Conservation (phyloP, 2,329 filamentous ascomycete genomes). For the Nothomitra cinnamomea region DNA sequence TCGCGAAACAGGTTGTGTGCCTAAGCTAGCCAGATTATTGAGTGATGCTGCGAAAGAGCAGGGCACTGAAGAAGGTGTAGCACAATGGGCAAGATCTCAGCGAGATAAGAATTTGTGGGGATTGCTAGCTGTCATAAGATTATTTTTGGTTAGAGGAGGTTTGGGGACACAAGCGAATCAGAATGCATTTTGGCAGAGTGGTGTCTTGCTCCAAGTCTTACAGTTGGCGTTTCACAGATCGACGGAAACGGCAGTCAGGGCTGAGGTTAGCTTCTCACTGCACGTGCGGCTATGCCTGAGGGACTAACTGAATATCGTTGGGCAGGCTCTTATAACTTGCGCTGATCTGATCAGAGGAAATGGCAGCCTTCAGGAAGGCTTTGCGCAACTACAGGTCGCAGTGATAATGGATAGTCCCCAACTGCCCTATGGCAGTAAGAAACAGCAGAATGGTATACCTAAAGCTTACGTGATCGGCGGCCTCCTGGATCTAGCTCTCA, state of each 20-base stretch:
- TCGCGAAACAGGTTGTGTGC: conserved; percentile 71
- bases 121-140: conserved; percentile 35
- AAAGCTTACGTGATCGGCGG: conserved; percentile 87
- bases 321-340: conserved; percentile 61
- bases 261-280: conserved; percentile 41
- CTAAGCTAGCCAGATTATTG: conserved; percentile 53
- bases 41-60: conserved; percentile 38
- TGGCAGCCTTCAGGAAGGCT: conserved; percentile 62
- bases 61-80: conserved; percentile 41
- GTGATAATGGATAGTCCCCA: conserved; percentile 30
- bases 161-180: conserved; percentile 71
- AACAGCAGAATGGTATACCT: conserved; percentile 31
- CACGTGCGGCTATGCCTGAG: background rate
- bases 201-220: conserved; percentile 61
- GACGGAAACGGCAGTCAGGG: conserved; percentile 60
- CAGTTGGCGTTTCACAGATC: conserved; percentile 63
- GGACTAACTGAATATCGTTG: background rate
- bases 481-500: conserved; percentile 65
- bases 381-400: conserved; percentile 70
- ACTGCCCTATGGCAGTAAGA: background rate
- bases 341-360: conserved; percentile 81
- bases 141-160: conserved; percentile 73
- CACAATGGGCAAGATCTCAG: conserved; percentile 59
- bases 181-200: conserved; percentile 66
- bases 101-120: conserved; percentile 32